A percentile compares a stretch with the other conserved stretches of the same genome.
These are phyloP conservation scores for Yarrowia sp. DNA, from an alignment of 805 yeast species.

Conservation along the genomic window DNA sequence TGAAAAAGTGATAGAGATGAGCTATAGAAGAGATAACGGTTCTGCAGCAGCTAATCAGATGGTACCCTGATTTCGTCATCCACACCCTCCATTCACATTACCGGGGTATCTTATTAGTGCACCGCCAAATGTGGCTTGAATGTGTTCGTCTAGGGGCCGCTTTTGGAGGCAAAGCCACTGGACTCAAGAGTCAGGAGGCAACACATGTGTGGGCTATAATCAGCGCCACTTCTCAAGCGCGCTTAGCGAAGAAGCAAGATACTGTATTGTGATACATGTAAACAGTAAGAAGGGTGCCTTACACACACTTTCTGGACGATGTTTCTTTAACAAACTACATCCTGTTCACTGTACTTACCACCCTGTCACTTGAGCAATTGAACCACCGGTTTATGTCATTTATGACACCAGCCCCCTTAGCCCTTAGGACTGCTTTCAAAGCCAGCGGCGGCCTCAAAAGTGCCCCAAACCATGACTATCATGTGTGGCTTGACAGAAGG, in stretches of 20 bases:
- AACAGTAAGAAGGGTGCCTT: background rate
- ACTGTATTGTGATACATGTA: background rate
- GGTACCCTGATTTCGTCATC: too few relatives aligned
- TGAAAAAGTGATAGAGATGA: background rate
- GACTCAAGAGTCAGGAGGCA: background rate
- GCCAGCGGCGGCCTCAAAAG: background rate
- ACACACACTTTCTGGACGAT: too few relatives aligned
- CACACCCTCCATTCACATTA: too few relatives aligned
- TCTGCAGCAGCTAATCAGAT: too few relatives aligned
- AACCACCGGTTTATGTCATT: background rate
- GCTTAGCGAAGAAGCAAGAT: background rate
- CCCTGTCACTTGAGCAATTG: too few relatives aligned
- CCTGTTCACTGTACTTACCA: too few relatives aligned
- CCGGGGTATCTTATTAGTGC: background rate
- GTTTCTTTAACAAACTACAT: too few relatives aligned
- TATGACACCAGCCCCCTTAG: constrained; percentile 10
- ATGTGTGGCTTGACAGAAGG: constrained; percentile 1
- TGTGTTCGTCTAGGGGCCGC: constrained; percentile 14
- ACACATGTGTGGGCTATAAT: background rate
- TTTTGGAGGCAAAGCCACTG: background rate
- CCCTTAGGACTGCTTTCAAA: background rate
- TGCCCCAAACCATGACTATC: background rate
- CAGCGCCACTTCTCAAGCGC: constrained; percentile 11
- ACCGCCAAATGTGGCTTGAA: constrained; percentile 16
- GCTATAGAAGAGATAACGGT: background rate